Evolutionary conservation across 2,329 filamentous ascomycete genomes (phyloP).

Genomic region (Ophiostoma australiae): DNA sequence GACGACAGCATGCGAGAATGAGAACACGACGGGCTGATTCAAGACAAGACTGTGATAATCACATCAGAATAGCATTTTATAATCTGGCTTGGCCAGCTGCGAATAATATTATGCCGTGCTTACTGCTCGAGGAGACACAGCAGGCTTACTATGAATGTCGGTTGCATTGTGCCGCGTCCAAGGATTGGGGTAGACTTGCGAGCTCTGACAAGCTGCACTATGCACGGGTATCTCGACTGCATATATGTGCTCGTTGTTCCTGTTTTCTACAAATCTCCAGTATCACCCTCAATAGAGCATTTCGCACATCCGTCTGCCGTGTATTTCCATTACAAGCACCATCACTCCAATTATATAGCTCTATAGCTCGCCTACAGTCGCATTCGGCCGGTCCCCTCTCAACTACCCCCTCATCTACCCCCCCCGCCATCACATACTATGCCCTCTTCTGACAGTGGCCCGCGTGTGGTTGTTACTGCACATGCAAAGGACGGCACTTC

Average conservation of each 20-base stretch:
- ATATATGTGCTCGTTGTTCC: neutral
- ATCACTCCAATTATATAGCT: neutral
- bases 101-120: neutral
- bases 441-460: neutral
- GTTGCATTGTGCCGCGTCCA: neutral
- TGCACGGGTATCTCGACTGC: neutral
- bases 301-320: neutral
- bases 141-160: neutral
- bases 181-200: neutral
- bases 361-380: neutral
- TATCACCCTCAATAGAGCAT: neutral
- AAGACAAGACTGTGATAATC: no score
- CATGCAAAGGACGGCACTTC: conserved; percentile 17
- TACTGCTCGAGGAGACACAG: neutral
- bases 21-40: no score
- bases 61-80: no score
- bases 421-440: neutral
- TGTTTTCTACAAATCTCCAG: neutral
- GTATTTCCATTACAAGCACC: neutral
- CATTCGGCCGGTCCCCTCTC: conserved; percentile 3
- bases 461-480: conserved; percentile 17
- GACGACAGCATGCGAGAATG: no score
- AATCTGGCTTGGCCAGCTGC: neutral
- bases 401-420: neutral
- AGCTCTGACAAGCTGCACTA: neutral